These are phyloP conservation scores for Babesia divergens DNA, from an alignment of 169 alveolate species.

Conservation along the genomic window DNA sequence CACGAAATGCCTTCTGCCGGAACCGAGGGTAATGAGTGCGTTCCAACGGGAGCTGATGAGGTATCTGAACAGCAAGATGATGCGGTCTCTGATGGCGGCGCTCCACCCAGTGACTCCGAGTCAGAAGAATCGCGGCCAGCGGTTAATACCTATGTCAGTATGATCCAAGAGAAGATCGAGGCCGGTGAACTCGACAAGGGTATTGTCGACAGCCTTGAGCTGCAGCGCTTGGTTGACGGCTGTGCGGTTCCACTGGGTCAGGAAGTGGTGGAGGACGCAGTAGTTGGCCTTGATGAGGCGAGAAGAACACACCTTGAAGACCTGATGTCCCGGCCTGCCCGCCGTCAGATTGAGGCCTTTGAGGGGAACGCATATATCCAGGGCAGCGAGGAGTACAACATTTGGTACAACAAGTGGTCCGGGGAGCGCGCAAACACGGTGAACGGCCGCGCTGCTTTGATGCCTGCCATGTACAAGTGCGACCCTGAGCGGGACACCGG, in stretches of 20 bases:
- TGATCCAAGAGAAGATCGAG: conserved; percentile 28
- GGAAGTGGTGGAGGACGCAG: conserved; percentile 52
- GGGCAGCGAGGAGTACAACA: conserved; percentile 96
- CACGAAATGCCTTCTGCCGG: too few relatives aligned
- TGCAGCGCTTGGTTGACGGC: conserved; percentile 44
- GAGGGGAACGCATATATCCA: conserved; percentile 54
- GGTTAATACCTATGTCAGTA: conserved; percentile 7
- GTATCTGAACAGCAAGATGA: too few relatives aligned
- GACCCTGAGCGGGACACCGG: conserved; percentile 94
- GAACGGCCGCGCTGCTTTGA: conserved; percentile 80
- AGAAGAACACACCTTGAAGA: conserved; percentile 16
- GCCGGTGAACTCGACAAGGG: conserved; percentile 52
- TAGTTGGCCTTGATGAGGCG: conserved; percentile 23
- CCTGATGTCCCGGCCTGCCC: conserved; percentile 48
- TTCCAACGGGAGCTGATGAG: too few relatives aligned
- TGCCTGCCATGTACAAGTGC: conserved; percentile 88
- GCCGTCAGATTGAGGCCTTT: conserved; percentile 52
- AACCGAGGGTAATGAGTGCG: too few relatives aligned
- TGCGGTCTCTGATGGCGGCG: too few relatives aligned
- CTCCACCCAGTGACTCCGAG: not conserved
- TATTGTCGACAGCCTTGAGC: conserved; percentile 42
- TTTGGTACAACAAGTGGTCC: conserved; percentile 97
- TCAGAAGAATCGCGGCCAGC: not conserved
- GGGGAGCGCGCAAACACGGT: conserved; percentile 80
- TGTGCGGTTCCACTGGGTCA: conserved; percentile 59